Evolutionary conservation across 495 filamentous ascomycete genomes (phyloP), one percentile per base, ranked within the genome.

Genomic region (Penicillium chermesinum): DNA sequence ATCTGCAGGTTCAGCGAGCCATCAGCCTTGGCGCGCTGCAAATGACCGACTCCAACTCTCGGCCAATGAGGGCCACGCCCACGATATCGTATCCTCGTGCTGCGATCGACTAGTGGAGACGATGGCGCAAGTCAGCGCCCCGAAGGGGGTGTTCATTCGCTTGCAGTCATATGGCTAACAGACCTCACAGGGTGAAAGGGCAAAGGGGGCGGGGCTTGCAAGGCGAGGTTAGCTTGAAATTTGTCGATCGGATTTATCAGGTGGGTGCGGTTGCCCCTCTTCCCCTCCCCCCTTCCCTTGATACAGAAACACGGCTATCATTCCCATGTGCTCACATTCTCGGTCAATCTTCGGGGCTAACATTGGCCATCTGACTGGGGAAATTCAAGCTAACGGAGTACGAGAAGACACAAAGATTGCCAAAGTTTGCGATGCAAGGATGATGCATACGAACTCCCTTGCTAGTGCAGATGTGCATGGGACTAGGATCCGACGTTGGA

Each of bases 391-490:
- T 19, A 16, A 38, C 38, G 18, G 15, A 12, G 16, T 20, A 8
- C 13, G 17, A 46, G 41, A 27, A 14, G 41, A 15, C 14, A 19
- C 35, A 9, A 15, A n/a, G 27, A 15, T 17, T 10, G 25, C 5
- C 25, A 10, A 30, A 30, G 5, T 30, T 30, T 30, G 25, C 10
- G 30, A 41, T 61, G 58, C 56, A 59, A 58, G 59, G 59, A 50
- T 54, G 37, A 32, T 56, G 54, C 54, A 54, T 62, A 48, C 40
- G 41, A 52, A 50, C 56, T 62, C 59, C 35, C 59, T 62, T 53
- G 43, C 46, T 49, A 54, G 14, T 54, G 50, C 25, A 30, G 25
- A 30, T 30, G 25, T 30, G 25, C 55, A 55, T 55, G 49, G 44
- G 50, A 46, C 22, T 49, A 50, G 53, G 53, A 53, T 52, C 48